These are phyloP conservation scores for Phaeosphaeriaceae sp. DNA, from an alignment of 2,329 filamentous ascomycete species.

Conservation along the genomic window DNA sequence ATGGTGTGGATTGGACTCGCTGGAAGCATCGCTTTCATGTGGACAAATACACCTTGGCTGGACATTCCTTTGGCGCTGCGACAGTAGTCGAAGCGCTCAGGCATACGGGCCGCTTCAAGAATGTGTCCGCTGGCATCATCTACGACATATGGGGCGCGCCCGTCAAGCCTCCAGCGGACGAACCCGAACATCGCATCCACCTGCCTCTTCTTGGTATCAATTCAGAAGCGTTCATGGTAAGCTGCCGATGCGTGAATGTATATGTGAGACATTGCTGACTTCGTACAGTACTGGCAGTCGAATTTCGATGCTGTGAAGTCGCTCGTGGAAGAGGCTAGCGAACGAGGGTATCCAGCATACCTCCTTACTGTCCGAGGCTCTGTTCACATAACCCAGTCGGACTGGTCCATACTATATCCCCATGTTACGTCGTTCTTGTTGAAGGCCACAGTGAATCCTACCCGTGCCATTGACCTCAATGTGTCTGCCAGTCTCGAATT, in stretches of 20 bases:
- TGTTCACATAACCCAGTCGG: slow-evolving; percentile 71
- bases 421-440: slow-evolving; percentile 65
- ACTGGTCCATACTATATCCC: slow-evolving; percentile 72
- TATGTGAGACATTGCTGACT: no score
- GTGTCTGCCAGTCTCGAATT: slow-evolving; percentile 70
- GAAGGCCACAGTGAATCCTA: slow-evolving; percentile 70
- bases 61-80: slow-evolving; percentile 73
- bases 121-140: slow-evolving; percentile 69
- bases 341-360: slow-evolving; percentile 56
- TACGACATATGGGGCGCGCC: slow-evolving; percentile 71
- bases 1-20: no score
- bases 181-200: slow-evolving; percentile 56
- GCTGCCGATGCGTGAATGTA: no score
- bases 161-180: slow-evolving; percentile 51
- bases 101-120: slow-evolving; percentile 61
- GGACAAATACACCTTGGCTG: slow-evolving; percentile 67
- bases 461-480: slow-evolving; percentile 69
- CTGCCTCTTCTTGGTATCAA: slow-evolving; percentile 70
- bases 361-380: slow-evolving; percentile 63
- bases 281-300: slow-evolving; percentile 63
- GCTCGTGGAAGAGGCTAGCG: slow-evolving; percentile 64
- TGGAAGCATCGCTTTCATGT: slow-evolving; percentile 63
- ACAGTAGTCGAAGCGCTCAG: slow-evolving; percentile 69
- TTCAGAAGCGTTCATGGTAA: slow-evolving; percentile 69
- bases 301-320: slow-evolving; percentile 68